These are phyloP conservation scores for Calonectria multiphialidica DNA, from an alignment of 2,329 filamentous ascomycete genomes.

Conservation along the genomic window DNA sequence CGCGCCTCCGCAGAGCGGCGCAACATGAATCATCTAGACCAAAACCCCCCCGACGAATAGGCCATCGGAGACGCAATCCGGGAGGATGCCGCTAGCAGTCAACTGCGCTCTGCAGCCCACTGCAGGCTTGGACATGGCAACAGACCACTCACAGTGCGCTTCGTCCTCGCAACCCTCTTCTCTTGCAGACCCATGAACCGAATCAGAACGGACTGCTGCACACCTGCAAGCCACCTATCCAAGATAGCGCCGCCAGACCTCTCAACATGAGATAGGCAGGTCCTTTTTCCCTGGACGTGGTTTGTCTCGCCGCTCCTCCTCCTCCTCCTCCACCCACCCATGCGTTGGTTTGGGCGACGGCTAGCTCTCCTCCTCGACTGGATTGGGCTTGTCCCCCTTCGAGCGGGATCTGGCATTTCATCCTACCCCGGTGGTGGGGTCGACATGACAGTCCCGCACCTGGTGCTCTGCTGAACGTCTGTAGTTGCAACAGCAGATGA, in stretches of 20 bases:
- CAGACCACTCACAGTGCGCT: slow-evolving; percentile 38
- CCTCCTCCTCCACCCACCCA: slow-evolving; percentile 8
- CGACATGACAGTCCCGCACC: slow-evolving; percentile 12
- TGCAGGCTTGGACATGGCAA: slow-evolving; percentile 33
- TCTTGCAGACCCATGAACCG: slow-evolving; percentile 36
- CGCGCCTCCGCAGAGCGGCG: slow-evolving; percentile 16
- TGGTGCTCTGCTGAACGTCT: not conserved
- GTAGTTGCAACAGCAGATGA: slow-evolving; percentile 30
- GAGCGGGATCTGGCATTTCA: slow-evolving; percentile 12
- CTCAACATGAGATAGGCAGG: slow-evolving; percentile 33
- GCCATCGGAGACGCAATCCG: slow-evolving; percentile 29
- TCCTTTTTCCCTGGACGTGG: slow-evolving; percentile 17
- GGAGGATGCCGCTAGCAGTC: slow-evolving; percentile 32
- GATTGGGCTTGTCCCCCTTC: not conserved
- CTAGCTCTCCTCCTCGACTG: not conserved
- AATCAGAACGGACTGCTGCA: slow-evolving; percentile 39
- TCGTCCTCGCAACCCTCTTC: slow-evolving; percentile 32
- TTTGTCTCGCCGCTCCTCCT: slow-evolving; percentile 11
- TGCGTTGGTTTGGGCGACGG: slow-evolving; percentile 4
- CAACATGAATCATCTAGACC: slow-evolving; percentile 29
- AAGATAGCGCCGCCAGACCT: slow-evolving; percentile 29
- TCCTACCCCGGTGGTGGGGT: not conserved
- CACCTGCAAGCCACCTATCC: slow-evolving; percentile 34
- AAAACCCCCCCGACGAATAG: slow-evolving; percentile 36
- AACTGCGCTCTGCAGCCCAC: slow-evolving; percentile 31